Base-by-base conservation (phyloP, 2,329 filamentous ascomycete species). In the Decorospora gaudefroyi region DNA sequence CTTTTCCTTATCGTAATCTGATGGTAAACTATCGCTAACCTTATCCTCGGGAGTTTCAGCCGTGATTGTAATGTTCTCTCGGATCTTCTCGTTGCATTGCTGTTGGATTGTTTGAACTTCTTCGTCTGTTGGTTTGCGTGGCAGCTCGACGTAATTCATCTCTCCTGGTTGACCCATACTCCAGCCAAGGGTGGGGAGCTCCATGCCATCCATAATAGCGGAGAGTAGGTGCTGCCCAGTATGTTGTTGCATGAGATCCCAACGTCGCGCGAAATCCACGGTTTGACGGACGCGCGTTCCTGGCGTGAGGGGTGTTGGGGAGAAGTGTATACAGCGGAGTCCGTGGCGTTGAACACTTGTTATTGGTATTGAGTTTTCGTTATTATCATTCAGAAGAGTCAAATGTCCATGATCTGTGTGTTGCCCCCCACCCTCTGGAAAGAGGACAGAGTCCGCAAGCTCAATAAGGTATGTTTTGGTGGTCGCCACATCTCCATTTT, bases 301-400 rank as follows among this genome's bases (percentile, higher is more conserved):
- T 87, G 92, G 0, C 76, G 95, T 15, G 90, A 96, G 83, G 86
- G 90, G 10, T 92, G 90, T 62, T 88, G 91, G 29, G 92, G 91
- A 92, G 87, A 86, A 18, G 86, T 86, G 0, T 64, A 89, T 52
- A 76, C 84, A 52, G 75, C 78, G 21, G 81, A 96, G 62, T 74
- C 81, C 64, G 36, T 66, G 64, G 15, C 64, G 61, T 38, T 68
- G 61, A 15, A 68, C 53, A 31, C 50, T 64, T 15, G 49, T 60
- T 22, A 68, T 61, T 4, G 64, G 53, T 12, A 67, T 66, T 4
- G 50, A 31, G 6, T 54, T 52, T 32, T 36, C 25, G 2, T 11
- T 41, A 2, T 53, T 47, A 17, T 45, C 33, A 22, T 32, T 43
- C n/a, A 67, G 32, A 11, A 57, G 56, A 11, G 55, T 62, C 6